Percentiles rank a stretch among this genome's conserved stretches.
These are phyloP conservation scores for Globisporangium spinosum DNA, from an alignment of 352 stramenopile genomes.

Conservation along the genomic window DNA sequence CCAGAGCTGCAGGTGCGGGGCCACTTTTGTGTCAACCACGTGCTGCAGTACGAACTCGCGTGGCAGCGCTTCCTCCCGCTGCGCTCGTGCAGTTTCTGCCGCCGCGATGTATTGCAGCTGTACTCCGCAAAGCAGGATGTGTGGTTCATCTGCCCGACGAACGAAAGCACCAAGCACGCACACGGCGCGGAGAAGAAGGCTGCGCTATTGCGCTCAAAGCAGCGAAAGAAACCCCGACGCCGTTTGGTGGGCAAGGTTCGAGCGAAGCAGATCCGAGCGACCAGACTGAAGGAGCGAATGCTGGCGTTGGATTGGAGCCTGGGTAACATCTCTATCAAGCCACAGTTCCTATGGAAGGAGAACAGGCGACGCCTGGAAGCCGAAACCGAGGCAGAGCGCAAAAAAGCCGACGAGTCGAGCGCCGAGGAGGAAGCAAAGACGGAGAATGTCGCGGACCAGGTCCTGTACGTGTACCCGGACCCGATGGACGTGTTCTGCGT, in stretches of 20 bases:
- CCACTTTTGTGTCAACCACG: slow-evolving; percentile 48
- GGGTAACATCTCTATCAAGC: slow-evolving; percentile 47
- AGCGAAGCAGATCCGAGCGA: slow-evolving; percentile 30
- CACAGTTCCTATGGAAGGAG: slow-evolving; percentile 58
- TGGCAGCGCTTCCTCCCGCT: slow-evolving; percentile 44
- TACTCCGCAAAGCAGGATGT: slow-evolving; percentile 43
- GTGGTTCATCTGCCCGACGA: slow-evolving; percentile 54
- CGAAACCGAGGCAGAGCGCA: slow-evolving; percentile 26
- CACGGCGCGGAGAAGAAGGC: slow-evolving; percentile 31
- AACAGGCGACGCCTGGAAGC: slow-evolving; percentile 46
- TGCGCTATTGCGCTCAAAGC: background rate
- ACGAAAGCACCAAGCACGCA: slow-evolving; percentile 15
- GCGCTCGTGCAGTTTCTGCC: slow-evolving; percentile 50
- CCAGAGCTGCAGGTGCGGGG: slow-evolving; percentile 48
- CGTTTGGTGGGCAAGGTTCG: slow-evolving; percentile 14
- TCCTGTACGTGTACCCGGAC: slow-evolving; percentile 23
- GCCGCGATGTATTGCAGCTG: slow-evolving; percentile 39
- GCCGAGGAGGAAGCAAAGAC: slow-evolving; percentile 14
- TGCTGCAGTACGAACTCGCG: slow-evolving; percentile 43
- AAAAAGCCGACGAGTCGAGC: slow-evolving; percentile 4
- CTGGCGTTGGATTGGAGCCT: slow-evolving; percentile 61
- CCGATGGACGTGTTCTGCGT: slow-evolving; percentile 48
- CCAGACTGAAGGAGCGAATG: slow-evolving; percentile 42
- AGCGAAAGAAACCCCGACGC: background rate
- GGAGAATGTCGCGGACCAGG: background rate